These are phyloP conservation scores for Monosporascus cannonballus DNA, from an alignment of 2,329 filamentous ascomycete species.

Conservation along the genomic window DNA sequence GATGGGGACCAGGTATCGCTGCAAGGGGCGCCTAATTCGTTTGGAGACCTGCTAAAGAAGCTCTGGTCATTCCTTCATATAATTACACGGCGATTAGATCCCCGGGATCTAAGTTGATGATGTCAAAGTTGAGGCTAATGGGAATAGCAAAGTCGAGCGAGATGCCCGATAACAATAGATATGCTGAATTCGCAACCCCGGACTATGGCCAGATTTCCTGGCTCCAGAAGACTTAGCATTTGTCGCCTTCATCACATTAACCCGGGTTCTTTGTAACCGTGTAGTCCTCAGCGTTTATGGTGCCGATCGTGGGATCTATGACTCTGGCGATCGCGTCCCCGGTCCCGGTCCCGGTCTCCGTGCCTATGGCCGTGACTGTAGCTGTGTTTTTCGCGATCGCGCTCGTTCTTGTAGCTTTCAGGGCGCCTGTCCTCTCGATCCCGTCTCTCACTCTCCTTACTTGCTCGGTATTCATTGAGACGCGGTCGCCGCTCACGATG, in stretches of 20 bases:
- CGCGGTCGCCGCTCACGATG: constrained; percentile 34
- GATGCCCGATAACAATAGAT: background rate
- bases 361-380: constrained; percentile 21
- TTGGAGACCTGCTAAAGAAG: too few species aligned
- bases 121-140: too few species aligned
- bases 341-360: constrained; percentile 21
- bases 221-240: background rate
- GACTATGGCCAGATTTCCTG: background rate
- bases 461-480: constrained; percentile 44
- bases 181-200: background rate
- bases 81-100: too few species aligned
- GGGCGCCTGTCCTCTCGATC: constrained; percentile 33
- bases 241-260: background rate
- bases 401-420: constrained; percentile 40
- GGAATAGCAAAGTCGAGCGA: too few species aligned
- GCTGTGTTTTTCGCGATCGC: constrained; percentile 35
- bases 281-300: constrained; percentile 8
- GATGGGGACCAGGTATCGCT: too few species aligned
- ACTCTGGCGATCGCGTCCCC: constrained; percentile 8
- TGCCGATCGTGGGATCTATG: constrained; percentile 17
- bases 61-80: too few species aligned
- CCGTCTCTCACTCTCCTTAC: constrained; percentile 37
- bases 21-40: too few species aligned
- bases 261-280: too few species aligned
- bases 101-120: too few species aligned